phyloP scores from a whole-genome alignment of 495 filamentous ascomycete genomes.

The Emericellopsis terricola region DNA sequence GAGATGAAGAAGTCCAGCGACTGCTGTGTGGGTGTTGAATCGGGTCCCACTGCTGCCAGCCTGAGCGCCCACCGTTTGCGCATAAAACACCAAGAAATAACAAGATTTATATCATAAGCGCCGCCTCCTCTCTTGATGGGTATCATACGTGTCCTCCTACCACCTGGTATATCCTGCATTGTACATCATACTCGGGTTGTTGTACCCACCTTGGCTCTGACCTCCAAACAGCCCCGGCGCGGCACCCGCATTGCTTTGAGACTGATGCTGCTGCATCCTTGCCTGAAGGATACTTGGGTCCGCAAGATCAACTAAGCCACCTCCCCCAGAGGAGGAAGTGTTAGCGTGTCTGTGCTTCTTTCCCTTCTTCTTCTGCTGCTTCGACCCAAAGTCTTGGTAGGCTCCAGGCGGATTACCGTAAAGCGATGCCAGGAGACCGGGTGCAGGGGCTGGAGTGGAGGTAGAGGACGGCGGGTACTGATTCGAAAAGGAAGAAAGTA shows the following conservation, averaged over 20 bases:
- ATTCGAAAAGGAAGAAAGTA: slow-evolving; percentile 50
- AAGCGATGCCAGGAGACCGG: slow-evolving; percentile 75
- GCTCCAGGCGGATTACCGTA: slow-evolving; percentile 71
- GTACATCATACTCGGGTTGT: slow-evolving; percentile 75
- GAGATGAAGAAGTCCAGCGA: too few species aligned
- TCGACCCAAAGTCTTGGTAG: slow-evolving; percentile 71
- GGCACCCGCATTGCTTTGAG: slow-evolving; percentile 53
- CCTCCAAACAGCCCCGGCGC: slow-evolving; percentile 77
- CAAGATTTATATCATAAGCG: too few species aligned
- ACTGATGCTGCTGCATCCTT: slow-evolving; percentile 80
- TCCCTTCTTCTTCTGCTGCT: slow-evolving; percentile 99
- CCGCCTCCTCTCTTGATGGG: too few species aligned
- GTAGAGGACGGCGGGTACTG: slow-evolving; percentile 58
- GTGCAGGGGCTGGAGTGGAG: slow-evolving; percentile 76
- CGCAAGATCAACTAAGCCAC: slow-evolving; percentile 97
- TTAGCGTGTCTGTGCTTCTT: slow-evolving; percentile 99
- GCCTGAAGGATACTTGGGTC: slow-evolving; percentile 99
- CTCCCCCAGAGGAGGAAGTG: slow-evolving; percentile 97
- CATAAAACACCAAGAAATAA: too few species aligned
- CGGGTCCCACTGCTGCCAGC: too few species aligned
- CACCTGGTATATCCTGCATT: slow-evolving; percentile 55
- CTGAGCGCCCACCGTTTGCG: too few species aligned
- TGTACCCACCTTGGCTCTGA: slow-evolving; percentile 98
- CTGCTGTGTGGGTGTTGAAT: too few species aligned
- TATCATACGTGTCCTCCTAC: too few species aligned